phyloP scores from a whole-genome alignment of 2,329 filamentous ascomycete genomes.

The Lachnellula suecica region DNA sequence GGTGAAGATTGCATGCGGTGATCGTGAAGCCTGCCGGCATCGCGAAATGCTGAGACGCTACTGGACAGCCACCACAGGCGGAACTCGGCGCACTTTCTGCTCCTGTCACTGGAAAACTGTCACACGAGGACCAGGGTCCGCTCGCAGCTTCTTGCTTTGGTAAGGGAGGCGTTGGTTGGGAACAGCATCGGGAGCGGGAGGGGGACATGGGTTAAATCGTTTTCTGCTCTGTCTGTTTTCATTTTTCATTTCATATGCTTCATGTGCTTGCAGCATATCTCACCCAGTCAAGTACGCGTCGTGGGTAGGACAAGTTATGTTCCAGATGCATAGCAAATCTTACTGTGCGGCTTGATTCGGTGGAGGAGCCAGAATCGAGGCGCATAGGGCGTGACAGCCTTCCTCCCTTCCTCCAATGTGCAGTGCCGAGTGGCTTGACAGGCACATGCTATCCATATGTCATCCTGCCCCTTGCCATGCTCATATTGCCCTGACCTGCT shows the following conservation, averaged over 20 bases:
- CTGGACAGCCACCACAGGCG: background rate
- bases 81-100: background rate
- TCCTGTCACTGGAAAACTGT: background rate
- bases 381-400: background rate
- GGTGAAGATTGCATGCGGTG: background rate
- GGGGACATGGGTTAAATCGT: background rate
- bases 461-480: conserved; percentile 10
- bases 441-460: conserved; percentile 24
- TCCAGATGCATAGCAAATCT: too few species aligned
- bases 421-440: conserved; percentile 20
- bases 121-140: background rate
- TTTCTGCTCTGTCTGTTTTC: background rate
- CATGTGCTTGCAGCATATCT: background rate
- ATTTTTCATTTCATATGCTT: background rate
- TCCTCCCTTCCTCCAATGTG: background rate
- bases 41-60: background rate
- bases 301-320: background rate
- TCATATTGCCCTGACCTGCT: conserved; percentile 14
- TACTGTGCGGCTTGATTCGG: too few species aligned
- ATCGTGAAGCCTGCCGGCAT: background rate
- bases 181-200: background rate
- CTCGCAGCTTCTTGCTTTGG: background rate
- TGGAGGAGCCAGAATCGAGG: background rate
- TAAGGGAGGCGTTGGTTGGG: background rate
- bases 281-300: background rate